Evolutionary conservation across 1,284 basidiomycete genomes (phyloP), one percentile per base, ranked within the genome.

Genomic region (Melampsora americana): DNA sequence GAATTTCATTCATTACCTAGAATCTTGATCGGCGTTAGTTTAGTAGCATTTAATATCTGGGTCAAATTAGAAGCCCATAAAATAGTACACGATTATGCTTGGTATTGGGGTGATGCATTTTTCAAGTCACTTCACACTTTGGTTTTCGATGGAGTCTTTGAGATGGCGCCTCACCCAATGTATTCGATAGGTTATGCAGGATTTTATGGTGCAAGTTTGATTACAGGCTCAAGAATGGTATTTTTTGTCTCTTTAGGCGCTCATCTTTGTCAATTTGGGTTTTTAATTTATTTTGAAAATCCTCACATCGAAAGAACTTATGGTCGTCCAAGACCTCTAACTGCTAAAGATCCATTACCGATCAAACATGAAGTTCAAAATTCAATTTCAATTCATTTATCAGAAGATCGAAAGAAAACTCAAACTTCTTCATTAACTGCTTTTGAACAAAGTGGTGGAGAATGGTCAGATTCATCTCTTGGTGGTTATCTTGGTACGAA

Each of bases 51-150:
- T 86, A 99, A 99, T 83, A 86, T 97, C 48, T 99, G 95, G 94
- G 95, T 99, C 80, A 99, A 99, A 84, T 90, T 92, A 16, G 95
- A 99, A 81, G 95, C 95, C 0, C 95, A 99, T 83, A 87, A 93
- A 66, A 93, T 99, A 69, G 94, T 99, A 78, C 97, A 96, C 78
- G 87, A 87, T 79, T 87, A 86, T 72, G 86, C 86, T n/a, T 87
- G 82, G 82, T 99, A 99, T 84, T 98, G 95, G 95, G 95, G 95
- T 23, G 95, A 99, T 81, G 92, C 92, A 67, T 99, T 99, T 85
- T 99, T 97, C 87, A 80, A 85, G 77, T 85, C 86, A 75, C 84
- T 86, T 78, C 85, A 87, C 80, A 82, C 85, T 67, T 86, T 99
- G 28, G 91, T 98, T 5, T 99, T 99, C 82, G 95, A 99, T 82